phyloP scores from a whole-genome alignment of 2,329 filamentous ascomycete genomes.

The Tolypocladium sp. region DNA sequence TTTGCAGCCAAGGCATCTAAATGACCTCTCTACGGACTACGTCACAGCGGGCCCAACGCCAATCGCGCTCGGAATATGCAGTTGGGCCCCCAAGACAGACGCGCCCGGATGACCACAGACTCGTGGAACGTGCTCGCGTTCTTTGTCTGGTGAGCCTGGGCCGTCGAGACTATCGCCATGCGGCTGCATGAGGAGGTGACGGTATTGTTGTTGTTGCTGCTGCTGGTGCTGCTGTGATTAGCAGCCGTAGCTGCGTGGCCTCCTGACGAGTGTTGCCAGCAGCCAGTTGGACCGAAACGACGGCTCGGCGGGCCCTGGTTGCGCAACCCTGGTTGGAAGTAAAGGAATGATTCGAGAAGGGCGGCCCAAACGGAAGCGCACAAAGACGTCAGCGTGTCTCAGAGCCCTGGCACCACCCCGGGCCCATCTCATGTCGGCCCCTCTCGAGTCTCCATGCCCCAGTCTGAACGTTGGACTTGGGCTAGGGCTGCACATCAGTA shows the following conservation, averaged over 20 bases:
- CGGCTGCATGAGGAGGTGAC: background rate
- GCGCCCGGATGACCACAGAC: background rate
- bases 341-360: conserved; percentile 6
- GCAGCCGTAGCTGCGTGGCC: background rate
- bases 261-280: background rate
- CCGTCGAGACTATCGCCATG: background rate
- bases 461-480: background rate
- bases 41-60: background rate
- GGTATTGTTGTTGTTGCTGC: background rate
- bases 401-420: background rate
- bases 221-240: background rate
- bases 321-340: background rate
- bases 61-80: background rate
- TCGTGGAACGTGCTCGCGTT: background rate
- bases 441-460: background rate
- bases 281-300: background rate
- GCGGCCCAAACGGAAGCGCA: background rate
- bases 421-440: background rate
- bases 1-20: too few species aligned
- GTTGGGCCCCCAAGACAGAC: background rate
- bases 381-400: conserved; percentile 5
- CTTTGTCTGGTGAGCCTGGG: background rate
- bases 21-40: background rate
- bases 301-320: background rate
- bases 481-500: conserved; percentile 4